Evolutionary conservation across 495 filamentous ascomycete species (phyloP), one percentile per base, ranked within the genome.

Genomic region (Xylaria acuta): DNA sequence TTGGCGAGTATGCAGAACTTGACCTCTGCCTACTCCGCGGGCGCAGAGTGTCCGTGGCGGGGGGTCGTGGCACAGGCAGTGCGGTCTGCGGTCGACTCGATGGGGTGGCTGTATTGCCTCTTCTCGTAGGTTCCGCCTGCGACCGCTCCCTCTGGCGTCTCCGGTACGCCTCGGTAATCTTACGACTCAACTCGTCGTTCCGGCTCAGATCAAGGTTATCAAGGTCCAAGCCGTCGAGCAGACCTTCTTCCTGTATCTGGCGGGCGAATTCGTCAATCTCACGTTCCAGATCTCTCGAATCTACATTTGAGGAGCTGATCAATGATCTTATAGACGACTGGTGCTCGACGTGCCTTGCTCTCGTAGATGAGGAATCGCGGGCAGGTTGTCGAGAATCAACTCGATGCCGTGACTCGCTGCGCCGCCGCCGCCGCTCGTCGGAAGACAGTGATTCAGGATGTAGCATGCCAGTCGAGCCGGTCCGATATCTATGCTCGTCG

Each of bases 171-270:
- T 95, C 92, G 18, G 94, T 94, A 75, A 97, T 97, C 72, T 91
- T 89, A 77, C 94, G 91, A 77, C 92, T 97, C 8, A 97, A 87
- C 79, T 96, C 92, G 73, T 97, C 93, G 75, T 97, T 94, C 71
- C 90, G 92, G 59, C 82, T 82, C 4, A 92, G 84, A 73, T 92
- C 92, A 34, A 97, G 87, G 73, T 93, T 92, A 76, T 94, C 89
- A 65, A 97, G 82, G 76, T 97, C 93, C 64, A 97, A 88, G 40
- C 94, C 94, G 73, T 97, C 92, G 65, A 97, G 79, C 63, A 97
- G 79, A 0, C 94, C 94, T 74, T 97, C 94, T 74, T 95, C 93
- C 72, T 94, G 88, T 63, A 97, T 97, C 80, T 96, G 93, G 49
- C 92, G 86, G 73, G 95, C 83, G 72, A 97, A 97, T 78, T 96